Evolutionary conservation across 1,139 yeast species (phyloP).

Genomic region (Geotrichum cucujoidarum): DNA sequence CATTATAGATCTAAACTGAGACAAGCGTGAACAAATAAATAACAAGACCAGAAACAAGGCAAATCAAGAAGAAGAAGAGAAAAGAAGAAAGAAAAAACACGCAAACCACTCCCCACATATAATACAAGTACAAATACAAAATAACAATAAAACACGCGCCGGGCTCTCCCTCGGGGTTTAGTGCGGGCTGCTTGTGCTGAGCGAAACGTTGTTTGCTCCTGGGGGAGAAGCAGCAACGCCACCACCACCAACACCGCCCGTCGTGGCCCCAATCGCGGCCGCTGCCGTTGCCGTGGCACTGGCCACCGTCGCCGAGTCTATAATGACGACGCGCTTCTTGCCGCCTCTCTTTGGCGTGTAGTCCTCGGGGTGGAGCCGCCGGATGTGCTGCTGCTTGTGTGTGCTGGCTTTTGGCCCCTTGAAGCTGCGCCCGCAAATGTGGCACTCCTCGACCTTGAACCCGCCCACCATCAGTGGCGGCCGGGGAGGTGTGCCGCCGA

Average conservation of each 20-base stretch:
- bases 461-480: conserved; percentile 18
- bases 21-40: no score
- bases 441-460: conserved; percentile 39
- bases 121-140: no score
- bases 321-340: conserved; percentile 32
- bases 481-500: background rate
- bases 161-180: no score
- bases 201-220: background rate
- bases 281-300: background rate
- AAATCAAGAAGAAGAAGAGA: background rate
- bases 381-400: conserved; percentile 45
- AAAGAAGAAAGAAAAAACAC: background rate
- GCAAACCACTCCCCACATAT: no score
- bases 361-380: conserved; percentile 43
- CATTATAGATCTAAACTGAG: no score
- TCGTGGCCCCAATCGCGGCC: background rate
- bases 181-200: conserved; percentile 9
- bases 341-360: conserved; percentile 45
- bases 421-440: conserved; percentile 42
- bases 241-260: background rate
- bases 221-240: no score
- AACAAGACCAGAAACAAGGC: background rate
- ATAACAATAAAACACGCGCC: no score
- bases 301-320: conserved; percentile 2
- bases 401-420: conserved; percentile 46